Evolutionary conservation across 495 filamentous ascomycete species (phyloP), one percentile per base, ranked within the genome.

Genomic region (Collariella sp.): DNA sequence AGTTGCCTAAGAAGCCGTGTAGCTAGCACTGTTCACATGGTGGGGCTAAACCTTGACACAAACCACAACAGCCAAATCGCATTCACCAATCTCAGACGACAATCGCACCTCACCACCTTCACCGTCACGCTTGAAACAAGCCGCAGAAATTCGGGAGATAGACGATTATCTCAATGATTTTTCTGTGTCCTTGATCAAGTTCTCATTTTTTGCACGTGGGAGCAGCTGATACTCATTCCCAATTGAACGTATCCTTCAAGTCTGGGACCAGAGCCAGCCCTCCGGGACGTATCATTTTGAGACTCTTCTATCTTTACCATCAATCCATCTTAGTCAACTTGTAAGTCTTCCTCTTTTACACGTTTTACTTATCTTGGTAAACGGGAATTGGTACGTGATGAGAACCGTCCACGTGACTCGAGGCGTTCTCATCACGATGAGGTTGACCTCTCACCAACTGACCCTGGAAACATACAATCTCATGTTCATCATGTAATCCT

Each of bases 21-120:
- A 5, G 5, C 9, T 9, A 31, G 26, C 26, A 31, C 26, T 31
- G 26, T 31, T n/a, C 4, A 9, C 26, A 31, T 31, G 26, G 26
- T 4, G 35, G 15, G 3, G 35, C 35, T 12, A 38, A 9, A 9
- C 26, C 26, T 31, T 31, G n/a, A n/a, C 26, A 31, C 26, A 9
- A 31, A 31, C 26, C 26, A 4, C 26, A 4, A 31, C 26, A 31
- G n/a, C n/a, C 26, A 31, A 4, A 5, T 31, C 26, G 26, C 26
- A 55, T 55, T 55, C 38, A 44, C 29, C 45, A 49, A 54, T 47
- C 35, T 54, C 43, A 23, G 12, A 46, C 52, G 23, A 33, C 42
- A 38, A 46, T 41, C 44, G 35, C 15, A 36, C 45, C 29, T 49
- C 36, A 55, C 46, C 13, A 24, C 26, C 18, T 2, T 24, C 19